A percentile compares a stretch with the other conserved stretches of the same genome.
These are phyloP conservation scores for Chalaropsis thielavioides DNA, from an alignment of 2,329 filamentous ascomycete species.

Conservation along the genomic window DNA sequence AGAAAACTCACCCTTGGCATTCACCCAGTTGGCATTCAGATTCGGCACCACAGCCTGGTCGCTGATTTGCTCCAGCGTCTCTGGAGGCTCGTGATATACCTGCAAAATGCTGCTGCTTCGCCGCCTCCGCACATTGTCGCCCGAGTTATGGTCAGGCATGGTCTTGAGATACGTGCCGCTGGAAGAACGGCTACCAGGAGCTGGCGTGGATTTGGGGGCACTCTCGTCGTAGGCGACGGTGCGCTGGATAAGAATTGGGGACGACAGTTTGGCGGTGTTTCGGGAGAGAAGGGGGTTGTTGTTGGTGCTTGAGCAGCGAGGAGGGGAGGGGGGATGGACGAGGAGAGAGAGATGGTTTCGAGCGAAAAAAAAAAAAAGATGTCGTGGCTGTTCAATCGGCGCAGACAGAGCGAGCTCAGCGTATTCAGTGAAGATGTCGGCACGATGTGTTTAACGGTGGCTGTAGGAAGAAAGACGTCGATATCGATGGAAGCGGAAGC, in stretches of 20 bases:
- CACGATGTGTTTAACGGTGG: background rate
- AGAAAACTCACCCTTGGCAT: slow-evolving; percentile 66
- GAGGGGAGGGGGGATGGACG: background rate
- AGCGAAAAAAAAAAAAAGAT: background rate
- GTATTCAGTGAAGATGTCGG: no score
- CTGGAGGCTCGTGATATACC: slow-evolving; percentile 91
- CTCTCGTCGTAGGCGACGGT: slow-evolving; percentile 85
- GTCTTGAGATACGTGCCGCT: slow-evolving; percentile 41
- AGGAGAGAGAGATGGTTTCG: background rate
- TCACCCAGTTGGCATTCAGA: slow-evolving; percentile 96
- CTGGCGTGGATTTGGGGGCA: slow-evolving; percentile 43
- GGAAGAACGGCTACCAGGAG: slow-evolving; percentile 3
- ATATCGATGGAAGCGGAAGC: background rate
- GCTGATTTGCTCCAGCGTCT: slow-evolving; percentile 94
- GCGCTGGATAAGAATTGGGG: slow-evolving; percentile 70
- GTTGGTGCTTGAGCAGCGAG: slow-evolving; percentile 1
- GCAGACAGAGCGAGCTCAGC: background rate
- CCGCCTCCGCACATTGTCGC: slow-evolving; percentile 60
- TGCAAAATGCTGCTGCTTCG: slow-evolving; percentile 85
- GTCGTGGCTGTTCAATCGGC: background rate
- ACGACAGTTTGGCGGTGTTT: slow-evolving; percentile 93
- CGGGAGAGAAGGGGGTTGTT: slow-evolving; percentile 17
- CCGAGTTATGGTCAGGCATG: slow-evolving; percentile 40
- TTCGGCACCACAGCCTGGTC: slow-evolving; percentile 93
- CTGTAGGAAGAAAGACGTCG: background rate